Evolutionary conservation across 2,329 filamentous ascomycete genomes (phyloP).

Genomic region (Aspergillus sergii): DNA sequence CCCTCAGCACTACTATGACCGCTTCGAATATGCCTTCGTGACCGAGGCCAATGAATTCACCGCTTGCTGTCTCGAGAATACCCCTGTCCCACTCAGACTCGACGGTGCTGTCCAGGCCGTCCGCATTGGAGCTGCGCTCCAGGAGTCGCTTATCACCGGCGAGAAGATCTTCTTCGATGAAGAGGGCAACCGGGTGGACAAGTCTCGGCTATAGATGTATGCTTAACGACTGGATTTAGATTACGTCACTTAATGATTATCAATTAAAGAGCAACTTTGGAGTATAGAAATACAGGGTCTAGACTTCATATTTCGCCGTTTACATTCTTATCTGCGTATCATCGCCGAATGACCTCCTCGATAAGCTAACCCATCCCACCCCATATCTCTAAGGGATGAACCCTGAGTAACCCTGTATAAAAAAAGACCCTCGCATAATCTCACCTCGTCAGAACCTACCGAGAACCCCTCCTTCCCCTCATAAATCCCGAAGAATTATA

Average conservation of each 20-base stretch:
- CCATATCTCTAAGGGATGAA: not conserved
- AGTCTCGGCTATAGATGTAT: conserved; percentile 14
- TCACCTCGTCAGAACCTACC: not conserved
- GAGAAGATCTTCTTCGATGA: conserved; percentile 63
- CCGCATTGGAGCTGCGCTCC: conserved; percentile 62
- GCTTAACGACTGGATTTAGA: not conserved
- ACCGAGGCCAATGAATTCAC: conserved; percentile 68
- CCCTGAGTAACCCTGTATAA: not conserved
- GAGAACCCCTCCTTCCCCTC: not conserved
- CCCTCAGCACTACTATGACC: conserved; percentile 64
- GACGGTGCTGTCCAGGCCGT: conserved; percentile 59
- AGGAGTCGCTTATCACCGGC: conserved; percentile 58
- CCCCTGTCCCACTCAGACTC: conserved; percentile 58
- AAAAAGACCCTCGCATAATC: not conserved
- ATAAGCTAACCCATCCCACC: too few relatives aligned
- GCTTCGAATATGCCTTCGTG: conserved; percentile 67
- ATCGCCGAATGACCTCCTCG: not conserved
- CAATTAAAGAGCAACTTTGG: not conserved
- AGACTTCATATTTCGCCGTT: not conserved
- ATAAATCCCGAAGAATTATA: not conserved
- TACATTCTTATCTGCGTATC: not conserved
- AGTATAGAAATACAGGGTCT: not conserved
- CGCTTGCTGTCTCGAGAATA: conserved; percentile 59
- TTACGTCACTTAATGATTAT: not conserved
- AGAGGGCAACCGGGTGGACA: conserved; percentile 50